These are phyloP conservation scores for Venturia effusa DNA, from an alignment of 2,329 filamentous ascomycete genomes.

Conservation along the genomic window DNA sequence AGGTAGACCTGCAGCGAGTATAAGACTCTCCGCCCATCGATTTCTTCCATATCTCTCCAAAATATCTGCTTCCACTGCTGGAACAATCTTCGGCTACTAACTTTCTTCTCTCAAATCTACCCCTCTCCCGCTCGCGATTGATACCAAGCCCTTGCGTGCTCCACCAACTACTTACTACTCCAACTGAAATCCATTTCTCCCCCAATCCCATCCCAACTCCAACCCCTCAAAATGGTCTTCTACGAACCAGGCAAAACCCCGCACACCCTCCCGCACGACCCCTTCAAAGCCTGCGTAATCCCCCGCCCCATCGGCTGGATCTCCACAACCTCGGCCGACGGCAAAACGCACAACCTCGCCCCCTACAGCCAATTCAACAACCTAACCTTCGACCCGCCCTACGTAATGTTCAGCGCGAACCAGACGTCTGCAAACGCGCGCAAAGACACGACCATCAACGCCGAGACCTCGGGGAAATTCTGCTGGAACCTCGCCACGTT, in stretches of 20 bases:
- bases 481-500: conserved; percentile 51
- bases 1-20: no score
- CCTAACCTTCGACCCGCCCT: conserved; percentile 51
- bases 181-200: background rate
- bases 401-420: conserved; percentile 52
- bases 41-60: no score
- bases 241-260: conserved; percentile 43
- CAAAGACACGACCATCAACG: conserved; percentile 49
- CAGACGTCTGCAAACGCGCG: conserved; percentile 35
- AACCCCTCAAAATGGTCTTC: conserved; percentile 29
- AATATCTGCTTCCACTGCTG: no score
- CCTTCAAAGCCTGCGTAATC: conserved; percentile 49
- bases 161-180: conserved; percentile 41
- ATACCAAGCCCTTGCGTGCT: background rate
- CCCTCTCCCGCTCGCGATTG: background rate
- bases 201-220: background rate
- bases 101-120: background rate
- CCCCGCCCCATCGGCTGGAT: conserved; percentile 55
- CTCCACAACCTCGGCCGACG: conserved; percentile 39
- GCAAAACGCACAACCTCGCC: conserved; percentile 42
- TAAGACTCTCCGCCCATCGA: no score
- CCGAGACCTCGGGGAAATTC: conserved; percentile 44
- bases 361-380: conserved; percentile 55
- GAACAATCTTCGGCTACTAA: background rate
- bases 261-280: conserved; percentile 42